Base-by-base conservation (phyloP, 2,329 filamentous ascomycete species). In the Aspergillus viridinutans region DNA sequence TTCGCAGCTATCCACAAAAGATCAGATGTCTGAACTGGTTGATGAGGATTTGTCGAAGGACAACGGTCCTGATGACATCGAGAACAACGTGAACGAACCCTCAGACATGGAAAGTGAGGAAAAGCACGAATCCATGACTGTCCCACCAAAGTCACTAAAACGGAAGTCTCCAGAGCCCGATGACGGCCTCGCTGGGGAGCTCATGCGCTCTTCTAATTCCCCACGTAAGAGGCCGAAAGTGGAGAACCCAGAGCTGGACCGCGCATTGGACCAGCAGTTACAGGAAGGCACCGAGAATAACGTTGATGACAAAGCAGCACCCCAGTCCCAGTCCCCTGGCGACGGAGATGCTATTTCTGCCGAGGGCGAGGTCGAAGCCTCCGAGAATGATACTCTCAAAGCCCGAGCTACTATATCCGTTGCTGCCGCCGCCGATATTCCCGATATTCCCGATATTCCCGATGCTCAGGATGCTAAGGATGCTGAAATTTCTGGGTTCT, bases 161-260 rank as follows among this genome's bases (percentile, higher is more conserved):
- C 69, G 66, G 32, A 68, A 64, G 42, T 68, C 68, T 32, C 52
- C 59, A 1, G 66, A 68, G 17, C 58, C 63, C 32, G 61, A 66
- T 53, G 65, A 63, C 47, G 54, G 40, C 40, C 50, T 50, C 17
- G 60, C 60, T 14, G 17, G 56, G 12, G 58, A 64, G 25, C 57
- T 59, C 14, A 60, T 54, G 4, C 63, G 57, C n/a, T n/a, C 38
- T 5, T 47, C 59, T n/a, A 58, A 54, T 26, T 60, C 63, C 14
- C 57, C 61, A 7, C 60, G 55, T 50, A 73, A 73, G 57, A 74
- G 69, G 49, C 57, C 61, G 7, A 74, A 73, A 52, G 21, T 69
- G 43, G 72, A 73, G 58, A 65, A 70, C 7, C 61, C 61, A 20
- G 66, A 67, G 45, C 47, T 57, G n/a, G 64, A 63, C 47, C 58